A percentile compares a stretch with the other conserved stretches of the same genome.
Evolutionary conservation across 768 basidiomycete genomes (phyloP).

Genomic region (Kwoniella dejecticola): DNA sequence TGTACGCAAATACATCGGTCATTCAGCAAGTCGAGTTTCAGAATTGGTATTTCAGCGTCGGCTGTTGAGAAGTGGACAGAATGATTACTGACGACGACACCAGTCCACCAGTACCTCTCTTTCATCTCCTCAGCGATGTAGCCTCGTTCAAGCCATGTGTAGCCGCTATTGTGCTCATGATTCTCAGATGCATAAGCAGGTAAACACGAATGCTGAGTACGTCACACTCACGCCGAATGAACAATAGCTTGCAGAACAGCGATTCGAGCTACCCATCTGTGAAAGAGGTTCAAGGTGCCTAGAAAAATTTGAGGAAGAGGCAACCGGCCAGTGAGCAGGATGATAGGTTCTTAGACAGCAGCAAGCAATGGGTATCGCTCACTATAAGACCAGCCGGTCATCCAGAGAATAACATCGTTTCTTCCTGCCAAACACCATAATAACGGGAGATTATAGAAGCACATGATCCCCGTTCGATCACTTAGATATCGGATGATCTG

Average conservation of each 20-base stretch:
- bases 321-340: too few species aligned
- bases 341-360: too few species aligned
- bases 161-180: constrained; percentile 14
- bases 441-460: constrained; percentile 37
- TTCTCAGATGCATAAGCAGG: too few species aligned
- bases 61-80: not conserved
- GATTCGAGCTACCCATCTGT: constrained; percentile 30
- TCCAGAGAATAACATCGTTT: constrained; percentile 38
- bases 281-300: constrained; percentile 33
- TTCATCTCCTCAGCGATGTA: constrained; percentile 15
- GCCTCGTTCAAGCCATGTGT: constrained; percentile 26
- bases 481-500: constrained; percentile 27
- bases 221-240: constrained; percentile 37
- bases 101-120: constrained; percentile 32
- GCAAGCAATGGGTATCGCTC: not conserved
- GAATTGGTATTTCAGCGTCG: not conserved
- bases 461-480: constrained; percentile 39
- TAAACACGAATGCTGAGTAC: too few species aligned
- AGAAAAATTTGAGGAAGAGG: too few species aligned
- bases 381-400: constrained; percentile 41
- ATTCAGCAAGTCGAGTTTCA: too few species aligned
- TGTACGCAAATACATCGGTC: too few species aligned
- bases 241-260: constrained; percentile 29
- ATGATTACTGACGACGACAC: constrained; percentile 25
- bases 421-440: constrained; percentile 36